A percentile compares a stretch with the other conserved stretches of the same genome.
These are phyloP conservation scores for Pachysandra terminalis DNA, from an alignment of 164 flowering plant species.

Conservation along the genomic window DNA sequence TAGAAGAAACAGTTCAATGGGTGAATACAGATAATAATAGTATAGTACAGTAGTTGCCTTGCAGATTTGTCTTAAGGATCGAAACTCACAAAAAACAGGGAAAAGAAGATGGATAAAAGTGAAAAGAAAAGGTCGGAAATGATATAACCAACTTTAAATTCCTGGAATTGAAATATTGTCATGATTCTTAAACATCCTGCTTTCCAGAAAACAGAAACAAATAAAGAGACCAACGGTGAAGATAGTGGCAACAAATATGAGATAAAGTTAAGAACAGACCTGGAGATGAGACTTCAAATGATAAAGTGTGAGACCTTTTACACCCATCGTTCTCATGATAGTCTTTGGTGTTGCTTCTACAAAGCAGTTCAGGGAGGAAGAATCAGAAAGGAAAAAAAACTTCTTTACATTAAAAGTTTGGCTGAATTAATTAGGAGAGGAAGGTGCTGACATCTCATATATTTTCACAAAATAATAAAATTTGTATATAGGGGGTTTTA, in stretches of 20 bases:
- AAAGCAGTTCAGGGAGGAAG: slow-evolving; percentile 18
- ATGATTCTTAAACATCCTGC: slow-evolving; percentile 3
- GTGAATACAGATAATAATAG: not conserved
- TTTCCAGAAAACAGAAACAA: not conserved
- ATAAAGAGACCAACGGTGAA: not conserved
- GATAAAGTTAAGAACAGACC: slow-evolving; percentile 35
- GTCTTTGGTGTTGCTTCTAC: slow-evolving; percentile 95
- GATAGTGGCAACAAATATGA: not conserved
- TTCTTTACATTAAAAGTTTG: slow-evolving; percentile 5
- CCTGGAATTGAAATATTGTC: not conserved
- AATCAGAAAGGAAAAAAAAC: not conserved
- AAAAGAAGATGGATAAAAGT: not conserved
- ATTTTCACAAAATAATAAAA: too few relatives aligned
- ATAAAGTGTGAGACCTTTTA: slow-evolving; percentile 86
- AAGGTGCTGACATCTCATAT: not conserved
- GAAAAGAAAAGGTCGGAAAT: not conserved
- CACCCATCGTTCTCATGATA: slow-evolving; percentile 88
- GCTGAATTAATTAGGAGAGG: not conserved
- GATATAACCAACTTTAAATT: not conserved
- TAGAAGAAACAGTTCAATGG: not conserved
- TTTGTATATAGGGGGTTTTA: not conserved
- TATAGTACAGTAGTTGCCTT: not conserved
- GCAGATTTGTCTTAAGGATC: not conserved
- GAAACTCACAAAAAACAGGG: not conserved
- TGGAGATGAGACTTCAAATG: slow-evolving; percentile 91